Evolutionary conservation across 2,329 filamentous ascomycete genomes (phyloP), one percentile per base, ranked within the genome.

Genomic region (Alternaria conjuncta): DNA sequence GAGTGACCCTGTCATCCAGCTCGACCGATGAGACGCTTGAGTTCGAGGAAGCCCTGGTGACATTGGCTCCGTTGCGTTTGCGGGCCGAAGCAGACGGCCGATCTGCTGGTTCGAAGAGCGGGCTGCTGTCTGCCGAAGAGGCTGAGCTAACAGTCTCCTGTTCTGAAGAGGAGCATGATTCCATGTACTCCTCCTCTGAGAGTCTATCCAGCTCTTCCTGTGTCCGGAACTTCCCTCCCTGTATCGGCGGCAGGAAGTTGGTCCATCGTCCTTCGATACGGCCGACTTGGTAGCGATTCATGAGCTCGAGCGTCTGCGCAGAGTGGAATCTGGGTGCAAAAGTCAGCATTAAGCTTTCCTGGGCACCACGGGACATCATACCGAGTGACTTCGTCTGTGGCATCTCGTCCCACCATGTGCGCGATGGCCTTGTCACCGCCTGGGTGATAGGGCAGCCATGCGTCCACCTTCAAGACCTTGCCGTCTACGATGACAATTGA

Each of bases 321-420:
- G 95, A 97, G 80, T 99, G 96, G 30, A 97, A 84, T 44, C 93
- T 96, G 71, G 26, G 4, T n/a, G 18, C 21, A 30, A 47, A 36
- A 41, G 53, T 73, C 59, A 71, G 65, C 44, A 49, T 3, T 26
- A 5, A 28, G 12, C 46, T 32, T 15, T 3, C 1, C 12, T 51
- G 1, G 9, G 25, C 44, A 21, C 49, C 46, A 41, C 18, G 44
- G 21, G 20, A 13, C 10, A 59, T 84, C 90, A 55, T 86, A 97
- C 93, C 90, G 92, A 79, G 91, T 93, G 65, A 98, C 90, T 81
- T 98, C 96, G 79, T 97, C 94, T 11, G 95, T 97, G 55, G 93
- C 95, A 87, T 97, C 94, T 81, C 91, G 89, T 65, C 94, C 94
- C 64, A 98, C 88, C 93, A 97, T 96, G 78, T 99, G 96, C 78